Base-by-base conservation (phyloP, 129 eudicot genomes). In the carrot (Daucus carota) region DNA sequence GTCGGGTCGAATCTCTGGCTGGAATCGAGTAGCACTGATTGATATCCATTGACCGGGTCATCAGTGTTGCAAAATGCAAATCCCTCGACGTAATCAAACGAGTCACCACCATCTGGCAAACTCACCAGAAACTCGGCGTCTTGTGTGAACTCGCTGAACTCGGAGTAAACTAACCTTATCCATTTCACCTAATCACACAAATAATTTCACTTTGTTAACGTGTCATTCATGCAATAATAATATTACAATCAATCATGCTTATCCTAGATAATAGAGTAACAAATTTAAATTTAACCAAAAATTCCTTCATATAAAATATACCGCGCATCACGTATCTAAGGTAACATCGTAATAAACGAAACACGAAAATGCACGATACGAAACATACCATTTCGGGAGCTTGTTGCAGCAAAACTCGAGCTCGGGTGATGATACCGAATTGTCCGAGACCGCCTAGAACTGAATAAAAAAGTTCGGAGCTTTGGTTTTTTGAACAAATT, bases 361-460 rank as follows among this genome's bases (percentile, higher is more conserved):
- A 66, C 10, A 2, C 20, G n/a, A 9, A 66, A 38, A 6, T 18
- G 33, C 0, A 15, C 10, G 40, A 69, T 40, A 7, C 0, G 1
- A 16, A 17, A 8, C 7, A 60, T 48, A 93, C 98, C 98, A 90
- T 93, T 38, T 90, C 83, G 9, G 98, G 98, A 33, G 92, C 90
- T 41, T 86, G 85, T 65, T 93, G 97, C 43, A 93, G 97, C 50
- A 83, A 46, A 73, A 93, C 63, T 76, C 91, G 73, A 2, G 98
- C 98, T 41, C 98, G 82, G 16, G 96, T 93, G 13, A 93, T 90
- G 44, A 92, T 81, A 33, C 96, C 98, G 68, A 92, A 93, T 81
- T 93, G 98, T 3, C 98, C 98, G 24, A 93, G 94, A 12, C 98
- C 98, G 4, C 98, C 97, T 69, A 93, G 98, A 81, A 87, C 97